Base-by-base conservation (phyloP, 192 early-diverging fungal genomes). In the Tieghemiomyces parasiticus region DNA sequence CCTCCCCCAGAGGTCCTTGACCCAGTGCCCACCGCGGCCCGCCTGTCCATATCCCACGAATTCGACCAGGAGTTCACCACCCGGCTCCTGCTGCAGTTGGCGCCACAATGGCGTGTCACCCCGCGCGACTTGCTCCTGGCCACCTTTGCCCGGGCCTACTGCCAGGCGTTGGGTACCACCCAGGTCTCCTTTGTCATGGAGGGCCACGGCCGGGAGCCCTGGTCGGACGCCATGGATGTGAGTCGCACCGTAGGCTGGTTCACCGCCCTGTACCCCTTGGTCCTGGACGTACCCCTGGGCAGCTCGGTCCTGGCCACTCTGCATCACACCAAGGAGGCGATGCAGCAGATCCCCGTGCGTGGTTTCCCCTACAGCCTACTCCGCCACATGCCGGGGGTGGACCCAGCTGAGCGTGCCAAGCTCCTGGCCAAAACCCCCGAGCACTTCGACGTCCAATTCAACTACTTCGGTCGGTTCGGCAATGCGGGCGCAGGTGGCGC, bases 231-330 rank as follows among this genome's bases (percentile, higher is more conserved):
- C 38, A 6, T 10, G 16, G 38, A 42, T 16, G 16, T 42, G 6
- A 42, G 8, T 16, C 38, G 38, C 16, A 42, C 38, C 38, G 2
- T 67, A 16, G 66, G 66, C 46, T 67, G 66, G 66, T 67, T 67
- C 38, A 66, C 65, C 30, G 2, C 63, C 10, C 20, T 63, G 26
- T 49, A 31, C 20, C 59, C 59, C 4, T 26, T 64, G 8, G 31
- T n/a, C 25, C 32, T 64, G 38, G 8, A 16, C 8, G 38, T 42
- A 10, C 38, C 6, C 8, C 38, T 42, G 6, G 38, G 16, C 6
- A 6, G 16, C 8, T 42, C 38, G 6, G 6, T 42, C 6, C 16
- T 42, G 38, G 38, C 6, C 38, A 6, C 16, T 6, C 16, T 42
- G 38, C 38, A 42, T 16, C 38, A 42, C 38, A 42, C 38, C 16